Conservation (phyloP, 2,329 filamentous ascomycete species). For the Westerdykella ornata region DNA sequence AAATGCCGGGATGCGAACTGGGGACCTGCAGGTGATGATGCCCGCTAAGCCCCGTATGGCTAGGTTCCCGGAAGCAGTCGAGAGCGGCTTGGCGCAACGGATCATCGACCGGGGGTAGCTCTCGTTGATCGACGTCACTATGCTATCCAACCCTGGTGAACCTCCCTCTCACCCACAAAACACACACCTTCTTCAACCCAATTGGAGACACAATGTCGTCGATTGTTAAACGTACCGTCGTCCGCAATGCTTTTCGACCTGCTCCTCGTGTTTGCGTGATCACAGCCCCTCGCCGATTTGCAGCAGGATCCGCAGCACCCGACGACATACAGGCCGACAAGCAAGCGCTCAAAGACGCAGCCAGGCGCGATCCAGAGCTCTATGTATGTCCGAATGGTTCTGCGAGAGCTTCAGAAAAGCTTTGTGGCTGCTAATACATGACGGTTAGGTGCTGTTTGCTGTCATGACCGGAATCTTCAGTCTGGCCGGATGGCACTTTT, state of each 20-base stretch:
- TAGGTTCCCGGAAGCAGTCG: not conserved
- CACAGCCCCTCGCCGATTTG: slow-evolving; percentile 29
- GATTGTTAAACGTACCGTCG: slow-evolving; percentile 29
- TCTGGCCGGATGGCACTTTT: slow-evolving; percentile 85
- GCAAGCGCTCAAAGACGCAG: slow-evolving; percentile 53
- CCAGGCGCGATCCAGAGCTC: slow-evolving; percentile 66
- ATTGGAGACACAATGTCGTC: slow-evolving; percentile 40
- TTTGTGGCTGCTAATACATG: slow-evolving; percentile 16
- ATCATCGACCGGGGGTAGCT: not conserved
- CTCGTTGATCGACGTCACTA: not conserved
- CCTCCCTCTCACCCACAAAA: not conserved
- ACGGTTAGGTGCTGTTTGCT: slow-evolving; percentile 69
- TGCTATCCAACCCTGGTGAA: not conserved
- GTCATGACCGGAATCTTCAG: slow-evolving; percentile 86
- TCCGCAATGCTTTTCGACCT: slow-evolving; percentile 43
- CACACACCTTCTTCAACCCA: slow-evolving; percentile 8
- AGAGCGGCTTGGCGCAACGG: slow-evolving; percentile 1
- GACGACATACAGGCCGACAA: slow-evolving; percentile 44
- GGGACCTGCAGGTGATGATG: not conserved
- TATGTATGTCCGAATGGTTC: slow-evolving; percentile 49
- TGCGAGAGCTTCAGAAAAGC: too few relatives aligned
- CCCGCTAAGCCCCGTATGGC: not conserved
- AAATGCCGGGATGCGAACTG: not conserved
- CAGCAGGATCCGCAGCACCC: slow-evolving; percentile 36
- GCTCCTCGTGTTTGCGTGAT: slow-evolving; percentile 41